Conservation (phyloP, 169 alveolate species). For the Cryptosporidium muris region DNA sequence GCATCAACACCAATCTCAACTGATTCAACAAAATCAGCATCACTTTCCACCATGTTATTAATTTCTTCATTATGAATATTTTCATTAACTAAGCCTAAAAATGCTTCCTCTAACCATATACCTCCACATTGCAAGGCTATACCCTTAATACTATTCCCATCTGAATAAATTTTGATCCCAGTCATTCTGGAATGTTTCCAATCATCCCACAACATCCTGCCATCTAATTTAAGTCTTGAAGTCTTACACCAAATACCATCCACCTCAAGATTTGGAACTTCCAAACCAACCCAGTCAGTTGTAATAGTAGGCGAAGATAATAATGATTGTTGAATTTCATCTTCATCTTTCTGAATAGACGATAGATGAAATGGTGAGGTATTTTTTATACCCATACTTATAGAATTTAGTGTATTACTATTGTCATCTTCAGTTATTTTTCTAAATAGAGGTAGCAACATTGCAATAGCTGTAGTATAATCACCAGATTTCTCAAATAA, state of each 20-base stretch:
- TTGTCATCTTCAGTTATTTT: background rate
- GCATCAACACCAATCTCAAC: conserved; percentile 63
- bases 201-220: conserved; percentile 69
- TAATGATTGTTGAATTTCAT: conserved; percentile 13
- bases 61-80: conserved; percentile 45
- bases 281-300: conserved; percentile 70
- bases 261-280: conserved; percentile 25
- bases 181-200: conserved; percentile 67
- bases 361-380: conserved; percentile 54
- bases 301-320: conserved; percentile 46
- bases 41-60: conserved; percentile 46
- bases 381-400: background rate
- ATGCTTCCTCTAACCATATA: conserved; percentile 65
- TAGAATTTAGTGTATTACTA: background rate
- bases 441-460: conserved; percentile 50
- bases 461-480: conserved; percentile 57
- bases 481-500: conserved; percentile 67
- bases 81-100: conserved; percentile 35
- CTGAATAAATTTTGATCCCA: conserved; percentile 45
- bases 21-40: conserved; percentile 62
- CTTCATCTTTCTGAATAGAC: conserved; percentile 19
- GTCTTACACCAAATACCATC: conserved; percentile 71
- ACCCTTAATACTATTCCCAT: conserved; percentile 60
- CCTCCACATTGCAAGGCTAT: conserved; percentile 59
- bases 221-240: conserved; percentile 57